Evolutionary conservation across 805 yeast genomes (phyloP).

Genomic region (Candida khao-thaluensis): DNA sequence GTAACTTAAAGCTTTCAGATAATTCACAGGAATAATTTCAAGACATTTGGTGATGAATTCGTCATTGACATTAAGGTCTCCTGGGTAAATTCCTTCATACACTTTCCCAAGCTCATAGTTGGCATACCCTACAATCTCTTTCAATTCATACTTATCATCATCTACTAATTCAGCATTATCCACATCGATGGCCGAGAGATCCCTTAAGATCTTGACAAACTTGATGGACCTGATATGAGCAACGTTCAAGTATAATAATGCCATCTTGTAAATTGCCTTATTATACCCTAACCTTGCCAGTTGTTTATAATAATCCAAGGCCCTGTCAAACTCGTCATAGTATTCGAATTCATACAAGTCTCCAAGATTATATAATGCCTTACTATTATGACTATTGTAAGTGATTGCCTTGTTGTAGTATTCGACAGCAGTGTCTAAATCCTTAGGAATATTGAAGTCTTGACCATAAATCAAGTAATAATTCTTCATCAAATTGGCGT

Average conservation of each 20-base stretch:
- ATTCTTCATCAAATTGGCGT: constrained; percentile 39
- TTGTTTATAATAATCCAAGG: constrained; percentile 33
- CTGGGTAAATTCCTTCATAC: constrained; percentile 47
- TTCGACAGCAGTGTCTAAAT: constrained; percentile 27
- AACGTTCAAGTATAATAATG: constrained; percentile 35
- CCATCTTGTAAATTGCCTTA: constrained; percentile 42
- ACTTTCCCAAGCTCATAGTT: constrained; percentile 41
- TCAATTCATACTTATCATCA: constrained; percentile 41
- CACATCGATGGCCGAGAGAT: constrained; percentile 38
- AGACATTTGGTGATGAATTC: constrained; percentile 34
- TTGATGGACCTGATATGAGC: constrained; percentile 34
- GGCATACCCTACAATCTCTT: constrained; percentile 41
- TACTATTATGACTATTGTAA: constrained; percentile 30
- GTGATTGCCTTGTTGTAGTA: constrained; percentile 33
- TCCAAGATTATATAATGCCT: constrained; percentile 38
- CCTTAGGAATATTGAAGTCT: constrained; percentile 33
- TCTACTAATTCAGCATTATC: constrained; percentile 32
- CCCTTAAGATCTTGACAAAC: constrained; percentile 34
- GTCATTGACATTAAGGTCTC: constrained; percentile 37
- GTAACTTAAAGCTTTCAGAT: constrained; percentile 40
- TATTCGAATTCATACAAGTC: constrained; percentile 38
- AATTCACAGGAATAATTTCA: constrained; percentile 41
- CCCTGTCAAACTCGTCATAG: constrained; percentile 27
- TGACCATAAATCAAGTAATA: constrained; percentile 34
- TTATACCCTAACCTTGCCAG: constrained; percentile 45